Evolutionary conservation across 352 stramenopile genomes (phyloP).

Genomic region (Phytophthora citricola): DNA sequence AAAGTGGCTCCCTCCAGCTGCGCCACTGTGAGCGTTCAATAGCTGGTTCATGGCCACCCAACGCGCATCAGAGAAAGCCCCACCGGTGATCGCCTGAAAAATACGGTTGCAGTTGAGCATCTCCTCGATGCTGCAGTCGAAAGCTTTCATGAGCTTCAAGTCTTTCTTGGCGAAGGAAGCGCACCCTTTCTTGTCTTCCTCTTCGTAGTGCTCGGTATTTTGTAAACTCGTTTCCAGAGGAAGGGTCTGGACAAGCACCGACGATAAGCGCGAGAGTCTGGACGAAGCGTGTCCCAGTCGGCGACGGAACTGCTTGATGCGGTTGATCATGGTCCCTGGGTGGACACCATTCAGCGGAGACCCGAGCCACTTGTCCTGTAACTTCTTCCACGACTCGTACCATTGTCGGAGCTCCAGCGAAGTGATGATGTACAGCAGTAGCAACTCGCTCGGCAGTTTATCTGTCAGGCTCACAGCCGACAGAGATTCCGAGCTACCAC

Average conservation of each 20-base stretch:
- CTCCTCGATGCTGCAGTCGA: constrained; percentile 51
- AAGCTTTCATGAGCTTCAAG: constrained; percentile 36
- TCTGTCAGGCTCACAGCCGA: constrained; percentile 26
- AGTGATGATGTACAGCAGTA: constrained; percentile 62
- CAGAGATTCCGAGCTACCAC: constrained; percentile 2
- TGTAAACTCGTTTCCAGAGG: constrained; percentile 11
- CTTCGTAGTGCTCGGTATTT: background rate
- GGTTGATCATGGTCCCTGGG: constrained; percentile 54
- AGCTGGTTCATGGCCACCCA: constrained; percentile 45
- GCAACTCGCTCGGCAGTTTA: constrained; percentile 47
- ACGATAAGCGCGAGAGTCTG: constrained; percentile 33
- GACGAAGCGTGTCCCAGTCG: constrained; percentile 50
- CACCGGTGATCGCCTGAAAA: constrained; percentile 56
- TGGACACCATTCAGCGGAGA: constrained; percentile 50
- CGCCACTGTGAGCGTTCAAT: constrained; percentile 8
- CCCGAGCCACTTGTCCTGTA: constrained; percentile 57
- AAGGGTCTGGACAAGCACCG: constrained; percentile 16
- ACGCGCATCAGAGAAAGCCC: constrained; percentile 45
- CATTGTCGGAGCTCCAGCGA: constrained; percentile 66
- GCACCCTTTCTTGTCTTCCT: constrained; percentile 7
- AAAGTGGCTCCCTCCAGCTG: constrained; percentile 6
- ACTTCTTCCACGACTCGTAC: constrained; percentile 54
- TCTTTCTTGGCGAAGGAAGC: constrained; percentile 39
- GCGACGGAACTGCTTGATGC: constrained; percentile 66
- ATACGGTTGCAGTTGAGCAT: constrained; percentile 51